These are phyloP conservation scores for Rhodamnia argentea DNA, from an alignment of 345 rosid genomes.

Conservation along the genomic window DNA sequence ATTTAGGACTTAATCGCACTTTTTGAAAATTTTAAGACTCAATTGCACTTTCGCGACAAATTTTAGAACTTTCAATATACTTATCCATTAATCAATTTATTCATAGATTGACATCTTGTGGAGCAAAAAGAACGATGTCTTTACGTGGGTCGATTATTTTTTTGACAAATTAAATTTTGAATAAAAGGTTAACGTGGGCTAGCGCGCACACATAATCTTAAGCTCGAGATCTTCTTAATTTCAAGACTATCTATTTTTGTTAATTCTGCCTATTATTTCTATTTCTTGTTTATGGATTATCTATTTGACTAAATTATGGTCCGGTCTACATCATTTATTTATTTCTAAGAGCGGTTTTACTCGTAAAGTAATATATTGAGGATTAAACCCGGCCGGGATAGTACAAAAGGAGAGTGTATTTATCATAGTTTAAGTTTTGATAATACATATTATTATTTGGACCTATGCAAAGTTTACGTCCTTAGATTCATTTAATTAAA, in stretches of 20 bases:
- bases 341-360: not conserved
- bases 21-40: no score
- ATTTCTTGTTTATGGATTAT: not conserved
- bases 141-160: not conserved
- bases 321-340: not conserved
- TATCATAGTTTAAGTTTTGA: not conserved
- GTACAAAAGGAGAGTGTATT: not conserved
- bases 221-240: not conserved
- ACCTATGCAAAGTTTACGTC: not conserved
- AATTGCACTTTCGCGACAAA: no score
- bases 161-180: not conserved
- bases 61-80: no score
- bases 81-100: not conserved
- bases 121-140: not conserved
- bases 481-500: not conserved
- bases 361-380: not conserved
- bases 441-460: not conserved
- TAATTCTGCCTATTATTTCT: not conserved
- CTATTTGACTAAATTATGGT: not conserved
- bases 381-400: not conserved
- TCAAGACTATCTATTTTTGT: not conserved
- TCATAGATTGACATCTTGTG: not conserved
- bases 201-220: rapidly evolving
- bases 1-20: no score
- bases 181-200: not conserved